phyloP scores from a whole-genome alignment of 1,284 basidiomycete species.

The Dichomitus squalens region DNA sequence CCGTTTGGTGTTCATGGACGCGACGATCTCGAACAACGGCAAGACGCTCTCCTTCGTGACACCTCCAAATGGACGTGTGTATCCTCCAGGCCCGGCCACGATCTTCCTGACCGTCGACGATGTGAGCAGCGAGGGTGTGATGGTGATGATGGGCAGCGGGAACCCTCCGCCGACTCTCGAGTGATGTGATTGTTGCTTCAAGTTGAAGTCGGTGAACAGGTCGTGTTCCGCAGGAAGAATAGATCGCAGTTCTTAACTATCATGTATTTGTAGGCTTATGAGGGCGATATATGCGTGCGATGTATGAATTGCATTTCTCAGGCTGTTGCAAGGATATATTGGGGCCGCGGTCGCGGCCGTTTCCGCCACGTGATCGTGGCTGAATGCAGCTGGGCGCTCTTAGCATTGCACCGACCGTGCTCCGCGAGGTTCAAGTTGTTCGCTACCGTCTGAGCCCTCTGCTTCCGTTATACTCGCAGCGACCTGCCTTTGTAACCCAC shows the following conservation, averaged over 20 bases:
- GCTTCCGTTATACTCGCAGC: no score
- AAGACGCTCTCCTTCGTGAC: slow-evolving; percentile 43
- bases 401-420: no score
- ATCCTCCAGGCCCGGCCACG: slow-evolving; percentile 53
- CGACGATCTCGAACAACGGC: slow-evolving; percentile 35
- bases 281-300: no score
- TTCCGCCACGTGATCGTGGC: no score
- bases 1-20: slow-evolving; percentile 49
- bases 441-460: no score
- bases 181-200: background rate
- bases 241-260: no score
- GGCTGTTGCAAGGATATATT: no score
- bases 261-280: background rate
- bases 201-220: background rate
- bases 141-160: slow-evolving; percentile 49
- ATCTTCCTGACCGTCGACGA: slow-evolving; percentile 51
- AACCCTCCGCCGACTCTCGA: slow-evolving; percentile 21
- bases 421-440: no score
- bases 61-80: slow-evolving; percentile 48
- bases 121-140: slow-evolving; percentile 46
- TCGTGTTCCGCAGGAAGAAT: background rate
- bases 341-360: no score
- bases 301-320: no score
- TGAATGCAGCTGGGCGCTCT: no score
- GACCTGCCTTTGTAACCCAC: no score